A percentile compares a stretch with the other conserved stretches of the same genome.
These are phyloP conservation scores for Amphirosellinia nigrospora DNA, from an alignment of 495 filamentous ascomycete species.

Conservation along the genomic window DNA sequence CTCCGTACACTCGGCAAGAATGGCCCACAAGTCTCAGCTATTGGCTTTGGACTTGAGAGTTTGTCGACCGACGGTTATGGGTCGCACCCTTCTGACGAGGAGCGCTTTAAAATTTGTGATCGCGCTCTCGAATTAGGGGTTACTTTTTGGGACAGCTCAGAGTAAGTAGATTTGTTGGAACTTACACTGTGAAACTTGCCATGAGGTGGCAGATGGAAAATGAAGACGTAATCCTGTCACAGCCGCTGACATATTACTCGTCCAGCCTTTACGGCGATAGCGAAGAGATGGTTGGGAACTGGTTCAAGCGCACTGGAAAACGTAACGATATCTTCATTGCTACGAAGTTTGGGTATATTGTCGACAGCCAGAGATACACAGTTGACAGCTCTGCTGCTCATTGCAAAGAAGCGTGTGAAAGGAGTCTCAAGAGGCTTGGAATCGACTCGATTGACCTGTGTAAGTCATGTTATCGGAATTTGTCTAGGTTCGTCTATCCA, in stretches of 20 bases:
- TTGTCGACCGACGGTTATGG: slow-evolving; percentile 50
- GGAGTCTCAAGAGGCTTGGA: slow-evolving; percentile 50
- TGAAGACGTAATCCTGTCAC: not conserved
- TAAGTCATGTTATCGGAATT: slow-evolving; percentile 26
- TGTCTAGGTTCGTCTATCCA: not conserved
- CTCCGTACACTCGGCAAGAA: slow-evolving; percentile 53
- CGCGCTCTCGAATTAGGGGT: slow-evolving; percentile 61
- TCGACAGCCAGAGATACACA: slow-evolving; percentile 30
- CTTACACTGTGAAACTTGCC: slow-evolving; percentile 5
- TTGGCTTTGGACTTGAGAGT: slow-evolving; percentile 63
- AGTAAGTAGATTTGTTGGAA: slow-evolving; percentile 28
- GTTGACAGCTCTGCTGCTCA: slow-evolving; percentile 52
- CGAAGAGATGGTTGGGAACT: slow-evolving; percentile 58
- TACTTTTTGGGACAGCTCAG: slow-evolving; percentile 65
- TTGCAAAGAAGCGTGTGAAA: slow-evolving; percentile 50
- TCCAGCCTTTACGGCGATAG: slow-evolving; percentile 47
- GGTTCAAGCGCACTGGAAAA: slow-evolving; percentile 59
- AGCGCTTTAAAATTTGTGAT: slow-evolving; percentile 58
- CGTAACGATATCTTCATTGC: slow-evolving; percentile 60
- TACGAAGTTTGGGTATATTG: slow-evolving; percentile 57
- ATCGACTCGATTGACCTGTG: slow-evolving; percentile 55
- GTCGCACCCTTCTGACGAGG: slow-evolving; percentile 45
- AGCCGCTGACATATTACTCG: not conserved
- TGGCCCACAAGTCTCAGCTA: slow-evolving; percentile 56
- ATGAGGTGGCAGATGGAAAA: slow-evolving; percentile 42